phyloP scores from a whole-genome alignment of 768 basidiomycete species.

The Termitomyces sp. region DNA sequence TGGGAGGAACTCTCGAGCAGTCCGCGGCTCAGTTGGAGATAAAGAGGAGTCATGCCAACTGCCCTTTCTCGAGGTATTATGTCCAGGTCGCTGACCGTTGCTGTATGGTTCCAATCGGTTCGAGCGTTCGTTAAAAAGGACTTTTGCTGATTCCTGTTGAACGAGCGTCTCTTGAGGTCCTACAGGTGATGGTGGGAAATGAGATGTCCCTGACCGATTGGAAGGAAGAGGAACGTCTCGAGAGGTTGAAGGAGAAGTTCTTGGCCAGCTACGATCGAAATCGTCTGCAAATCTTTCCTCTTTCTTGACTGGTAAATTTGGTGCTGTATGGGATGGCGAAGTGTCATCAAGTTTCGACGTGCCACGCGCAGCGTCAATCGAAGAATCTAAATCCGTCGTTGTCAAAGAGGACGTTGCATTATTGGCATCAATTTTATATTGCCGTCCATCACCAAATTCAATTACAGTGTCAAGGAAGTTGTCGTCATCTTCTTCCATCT shows the following conservation, averaged over 20 bases:
- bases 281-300: conserved; percentile 91
- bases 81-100: conserved; percentile 39
- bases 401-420: conserved; percentile 25
- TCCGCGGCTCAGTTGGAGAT: conserved; percentile 34
- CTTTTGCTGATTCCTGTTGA: conserved; percentile 56
- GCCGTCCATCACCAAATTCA: conserved; percentile 93
- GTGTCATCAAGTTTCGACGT: conserved; percentile 16
- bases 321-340: conserved; percentile 14
- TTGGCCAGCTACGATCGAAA: conserved; percentile 96
- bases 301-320: conserved; percentile 57
- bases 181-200: conserved; percentile 27
- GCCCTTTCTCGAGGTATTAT: conserved; percentile 37
- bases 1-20: conserved; percentile 38
- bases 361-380: conserved; percentile 15
- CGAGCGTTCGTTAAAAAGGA: conserved; percentile 93
- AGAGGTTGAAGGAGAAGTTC: conserved; percentile 40
- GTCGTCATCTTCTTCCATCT: conserved; percentile 92
- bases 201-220: conserved; percentile 15
- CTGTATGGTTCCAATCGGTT: conserved; percentile 85
- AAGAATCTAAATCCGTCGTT: conserved; percentile 13
- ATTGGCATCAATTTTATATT: conserved; percentile 72
- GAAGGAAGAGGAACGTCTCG: conserved; percentile 32
- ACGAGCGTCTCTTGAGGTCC: conserved; percentile 34
- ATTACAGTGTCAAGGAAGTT: conserved; percentile 86
- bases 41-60: conserved; percentile 34